Evolutionary conservation across 768 basidiomycete genomes (phyloP), one percentile per base, ranked within the genome.

Genomic region (Leccinellum luteum): DNA sequence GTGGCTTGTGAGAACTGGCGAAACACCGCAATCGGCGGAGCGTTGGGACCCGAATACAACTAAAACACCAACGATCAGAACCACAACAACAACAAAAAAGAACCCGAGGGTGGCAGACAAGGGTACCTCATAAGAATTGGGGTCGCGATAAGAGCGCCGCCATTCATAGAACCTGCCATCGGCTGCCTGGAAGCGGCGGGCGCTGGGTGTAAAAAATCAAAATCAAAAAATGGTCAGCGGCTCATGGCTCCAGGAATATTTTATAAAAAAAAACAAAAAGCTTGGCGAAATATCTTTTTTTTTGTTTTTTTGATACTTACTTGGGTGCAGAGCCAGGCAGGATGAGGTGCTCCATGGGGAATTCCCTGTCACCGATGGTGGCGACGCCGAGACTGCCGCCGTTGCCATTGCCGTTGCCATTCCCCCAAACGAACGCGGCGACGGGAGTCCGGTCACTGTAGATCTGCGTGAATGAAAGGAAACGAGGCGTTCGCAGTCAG

Each of bases 151-250:
- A 62, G 75, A 74, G 61, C 80, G 78, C 61, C 86, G 77, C 88
- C 88, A 90, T 71, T 89, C 87, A 59, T 83, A 87, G 51, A 74
- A 77, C 64, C 73, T 76, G 47, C 83, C 84, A 63, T 86, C 84
- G 31, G 75, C 75, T 54, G 81, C 79, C 59, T 76, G 67, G 71
- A 89, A 89, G 51, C 77, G 75, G 56, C 88, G 83, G 41, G 83
- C 80, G 65, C 87, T 88, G 41, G 41, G 41, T 43, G 72, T 52
- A 52, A 43, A 55, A 38, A 53, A 56, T 2, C n/a, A 43, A 43
- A 14, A 34, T 14, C 34, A 43, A 43, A 43, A 19, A 58, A 38
- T 1, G 8, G 19, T 63, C 31, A 63, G 59, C 55, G 49, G 13
- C 45, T 47, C 13, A 53, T 56, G 49, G 35, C 66, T 43, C 62